Evolutionary conservation across 495 filamentous ascomycete species (phyloP), one percentile per base, ranked within the genome.

Genomic region (Cryomyces minteri): DNA sequence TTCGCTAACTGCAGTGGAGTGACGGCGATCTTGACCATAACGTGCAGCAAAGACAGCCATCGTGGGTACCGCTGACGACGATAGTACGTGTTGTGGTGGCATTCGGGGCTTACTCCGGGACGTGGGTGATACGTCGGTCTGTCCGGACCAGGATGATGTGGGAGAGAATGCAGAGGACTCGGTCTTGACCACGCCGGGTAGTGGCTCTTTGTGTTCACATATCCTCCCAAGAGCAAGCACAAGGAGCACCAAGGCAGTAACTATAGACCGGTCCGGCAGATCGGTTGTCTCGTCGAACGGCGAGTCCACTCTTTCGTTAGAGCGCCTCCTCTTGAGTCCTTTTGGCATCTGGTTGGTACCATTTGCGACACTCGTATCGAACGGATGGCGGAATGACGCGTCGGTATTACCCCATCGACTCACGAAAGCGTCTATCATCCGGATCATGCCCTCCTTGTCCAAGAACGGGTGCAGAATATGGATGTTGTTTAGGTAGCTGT

Each of bases 401-500:
- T 49, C 48, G 31, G 55, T 53, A 41, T 46, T 52, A 39, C 59
- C 42, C 36, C 62, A 60, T 5, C 49, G 47, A 4, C 41, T 48
- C n/a, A 52, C 51, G 51, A 84, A 83, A 4, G 50, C 52, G n/a
- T 70, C 62, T 7, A 77, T 58, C 55, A 71, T 69, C 30, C 58
- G 52, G 1, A 57, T 56, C n/a, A 82, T 54, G 11, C 63, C 61
- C 5, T 54, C 52, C 41, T 69, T 65, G 50, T 80, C 67, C 36
- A 98, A 69, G 55, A 96, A 87, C 10, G 90, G 90, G 58, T 96
- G 90, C 58, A 98, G 73, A 45, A 76, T 82, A 52, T 94, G 81
- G 37, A 98, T 80, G 55, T 92, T 72, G 4, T 77, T 59, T 54
- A 87, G 63, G 58, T 85, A 98, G 58, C 77, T 82, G 11, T 71